A percentile compares a stretch with the other conserved stretches of the same genome.
phyloP scores from a whole-genome alignment of 2,329 filamentous ascomycete species.

The Polytolypa hystricis region DNA sequence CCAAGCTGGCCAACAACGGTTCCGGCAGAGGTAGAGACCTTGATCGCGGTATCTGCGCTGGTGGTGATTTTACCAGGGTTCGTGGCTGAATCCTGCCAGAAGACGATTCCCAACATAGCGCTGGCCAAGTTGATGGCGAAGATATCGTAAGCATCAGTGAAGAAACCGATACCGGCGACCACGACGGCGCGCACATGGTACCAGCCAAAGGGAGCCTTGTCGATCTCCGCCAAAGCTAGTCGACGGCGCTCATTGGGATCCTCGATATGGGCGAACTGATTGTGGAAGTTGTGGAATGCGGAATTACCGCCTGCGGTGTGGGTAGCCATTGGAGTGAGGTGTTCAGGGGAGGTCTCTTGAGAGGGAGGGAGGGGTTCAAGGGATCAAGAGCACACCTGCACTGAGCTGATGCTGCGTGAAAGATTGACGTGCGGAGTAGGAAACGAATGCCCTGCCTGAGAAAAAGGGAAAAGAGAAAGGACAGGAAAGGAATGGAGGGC shows the following conservation, averaged over 20 bases:
- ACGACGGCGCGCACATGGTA: constrained; percentile 8
- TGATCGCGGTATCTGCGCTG: constrained; percentile 67
- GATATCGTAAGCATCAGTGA: constrained; percentile 50
- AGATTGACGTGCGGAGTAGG: neutral
- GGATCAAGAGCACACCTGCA: too few species aligned
- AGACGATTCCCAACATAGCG: constrained; percentile 68
- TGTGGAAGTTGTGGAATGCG: constrained; percentile 68
- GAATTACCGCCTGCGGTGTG: constrained; percentile 54
- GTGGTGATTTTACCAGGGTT: constrained; percentile 46
- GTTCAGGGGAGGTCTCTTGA: neutral
- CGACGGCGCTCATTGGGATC: constrained; percentile 69
- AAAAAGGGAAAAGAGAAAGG: neutral
- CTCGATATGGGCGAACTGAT: constrained; percentile 52
- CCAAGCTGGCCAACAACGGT: constrained; percentile 73
- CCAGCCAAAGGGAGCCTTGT: constrained; percentile 20
- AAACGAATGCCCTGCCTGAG: neutral
- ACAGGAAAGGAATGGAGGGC: neutral
- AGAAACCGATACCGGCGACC: constrained; percentile 8
- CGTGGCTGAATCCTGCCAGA: constrained; percentile 49
- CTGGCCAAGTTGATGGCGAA: constrained; percentile 66
- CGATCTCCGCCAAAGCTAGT: constrained; percentile 59
- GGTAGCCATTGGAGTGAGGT: constrained; percentile 6
- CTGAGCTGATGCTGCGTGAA: too few species aligned
- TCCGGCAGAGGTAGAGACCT: constrained; percentile 71
- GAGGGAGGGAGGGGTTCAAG: neutral